Evolutionary conservation across 2,329 filamentous ascomycete species (phyloP), one percentile per base, ranked within the genome.

Genomic region (Verticillium nonalfalfae): DNA sequence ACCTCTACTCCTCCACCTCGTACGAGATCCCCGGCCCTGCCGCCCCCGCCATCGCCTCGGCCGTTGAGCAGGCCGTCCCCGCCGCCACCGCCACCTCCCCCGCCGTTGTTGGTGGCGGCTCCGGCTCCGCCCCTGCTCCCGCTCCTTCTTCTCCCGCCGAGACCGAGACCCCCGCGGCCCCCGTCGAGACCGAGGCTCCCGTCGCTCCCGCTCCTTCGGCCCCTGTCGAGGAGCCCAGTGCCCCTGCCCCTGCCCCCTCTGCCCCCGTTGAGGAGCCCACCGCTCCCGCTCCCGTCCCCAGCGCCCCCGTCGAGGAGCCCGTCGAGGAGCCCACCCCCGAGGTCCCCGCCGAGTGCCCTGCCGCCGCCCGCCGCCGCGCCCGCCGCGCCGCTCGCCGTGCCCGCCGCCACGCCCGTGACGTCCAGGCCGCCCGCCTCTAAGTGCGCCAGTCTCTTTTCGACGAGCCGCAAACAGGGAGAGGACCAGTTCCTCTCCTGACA

Each of bases 1-100:
- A 74, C 68, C 67, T 75, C 52, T 73, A 74, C 66, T 59, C 60
- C 57, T 69, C 69, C 60, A 62, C 60, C 54, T 64, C 63, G 56
- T 74, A 74, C 66, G 62, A 68, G 15, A 72, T 75, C 14, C 73
- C 73, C 9, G 72, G 73, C 1, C 73, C 73, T 18, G 64, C 61
- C 66, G 31, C 62, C 26, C 52, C 61, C 10, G 54, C 56, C 57
- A 60, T 34, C 60, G 56, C 59, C 50, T 31, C 38, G n/a, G 60
- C 54, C 31, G 57, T 60, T 3, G 57, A 36, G 26, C 54, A 62
- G 14, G 36, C 56, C 26, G 55, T 59, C 31, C 57, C 61, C 36
- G 50, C 59, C 18, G 45, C 45, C 56, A 26, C 56, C 9, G 58
- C 31, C 18, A 56, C 57, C 52, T 33, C 36, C 55, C 39, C 18